These are phyloP conservation scores for Eucalyptus camaldulensis DNA, from an alignment of 345 rosid species.

Conservation along the genomic window DNA sequence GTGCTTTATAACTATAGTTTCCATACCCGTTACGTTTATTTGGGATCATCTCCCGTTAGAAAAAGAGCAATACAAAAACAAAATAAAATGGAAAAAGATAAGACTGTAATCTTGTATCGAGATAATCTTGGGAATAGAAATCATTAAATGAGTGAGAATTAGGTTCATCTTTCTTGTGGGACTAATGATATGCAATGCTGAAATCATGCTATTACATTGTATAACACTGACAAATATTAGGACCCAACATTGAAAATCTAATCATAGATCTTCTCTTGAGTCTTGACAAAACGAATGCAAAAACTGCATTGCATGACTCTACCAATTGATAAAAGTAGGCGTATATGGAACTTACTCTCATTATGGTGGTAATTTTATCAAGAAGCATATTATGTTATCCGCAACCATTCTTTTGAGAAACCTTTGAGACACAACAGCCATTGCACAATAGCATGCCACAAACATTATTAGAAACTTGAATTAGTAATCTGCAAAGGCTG, in stretches of 20 bases:
- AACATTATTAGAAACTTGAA: not conserved
- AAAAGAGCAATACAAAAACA: not conserved
- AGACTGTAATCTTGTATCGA: not conserved
- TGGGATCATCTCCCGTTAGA: not conserved
- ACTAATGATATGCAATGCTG: not conserved
- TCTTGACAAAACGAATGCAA: not conserved
- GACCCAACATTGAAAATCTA: not conserved
- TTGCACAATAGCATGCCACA: not conserved
- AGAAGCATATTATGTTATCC: not conserved
- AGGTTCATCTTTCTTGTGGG: not conserved
- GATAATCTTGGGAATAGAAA: not conserved
- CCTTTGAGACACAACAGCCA: not conserved
- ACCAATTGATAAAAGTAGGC: not conserved
- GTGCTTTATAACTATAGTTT: not conserved
- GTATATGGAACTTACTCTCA: not conserved
- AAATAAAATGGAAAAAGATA: too few relatives aligned
- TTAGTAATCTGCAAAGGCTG: not conserved
- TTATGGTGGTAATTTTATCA: not conserved
- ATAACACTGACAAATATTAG: not conserved
- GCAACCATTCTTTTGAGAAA: not conserved
- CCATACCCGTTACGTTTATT: not conserved
- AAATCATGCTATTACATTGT: not conserved
- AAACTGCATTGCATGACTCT: not conserved
- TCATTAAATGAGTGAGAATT: not conserved
- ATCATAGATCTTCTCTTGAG: not conserved